A percentile compares a stretch with the other conserved stretches of the same genome.
Conservation (phyloP, 1,284 basidiomycete genomes). For the Cutaneotrichosporon sp. region DNA sequence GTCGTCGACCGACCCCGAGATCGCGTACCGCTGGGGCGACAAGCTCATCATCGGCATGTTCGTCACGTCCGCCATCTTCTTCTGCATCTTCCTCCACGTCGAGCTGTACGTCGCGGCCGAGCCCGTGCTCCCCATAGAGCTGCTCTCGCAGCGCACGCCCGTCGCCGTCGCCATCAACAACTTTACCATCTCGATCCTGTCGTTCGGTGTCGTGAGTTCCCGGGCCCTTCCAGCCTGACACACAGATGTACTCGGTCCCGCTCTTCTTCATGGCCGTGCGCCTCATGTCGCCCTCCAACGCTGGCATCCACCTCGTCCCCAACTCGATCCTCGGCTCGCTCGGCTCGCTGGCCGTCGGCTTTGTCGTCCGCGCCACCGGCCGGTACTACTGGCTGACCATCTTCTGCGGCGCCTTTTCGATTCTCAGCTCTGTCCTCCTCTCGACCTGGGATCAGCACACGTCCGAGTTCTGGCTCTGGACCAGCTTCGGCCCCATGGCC, state of each 20-base stretch:
- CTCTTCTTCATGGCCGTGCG: slow-evolving; percentile 86
- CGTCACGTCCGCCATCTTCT: slow-evolving; percentile 60
- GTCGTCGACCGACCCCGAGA: slow-evolving; percentile 43
- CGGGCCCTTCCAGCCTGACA: too few species aligned
- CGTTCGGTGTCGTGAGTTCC: too few species aligned
- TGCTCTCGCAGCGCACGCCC: slow-evolving; percentile 67
- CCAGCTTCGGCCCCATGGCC: too few species aligned
- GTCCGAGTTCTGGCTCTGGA: too few species aligned
- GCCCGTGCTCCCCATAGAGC: slow-evolving; percentile 78
- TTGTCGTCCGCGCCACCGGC: slow-evolving; percentile 80
- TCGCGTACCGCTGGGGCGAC: slow-evolving; percentile 65
- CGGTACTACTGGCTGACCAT: slow-evolving; percentile 78
- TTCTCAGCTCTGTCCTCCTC: too few species aligned
- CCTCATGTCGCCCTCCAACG: slow-evolving; percentile 67
- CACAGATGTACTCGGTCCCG: slow-evolving; percentile 85
- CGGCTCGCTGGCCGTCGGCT: slow-evolving; percentile 82
- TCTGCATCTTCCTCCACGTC: slow-evolving; percentile 65
- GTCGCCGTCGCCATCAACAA: slow-evolving; percentile 76
- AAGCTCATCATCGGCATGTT: slow-evolving; percentile 70
- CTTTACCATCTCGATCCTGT: slow-evolving; percentile 72
- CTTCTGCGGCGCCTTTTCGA: too few species aligned
- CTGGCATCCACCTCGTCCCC: slow-evolving; percentile 83
- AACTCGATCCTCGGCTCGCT: slow-evolving; percentile 63
- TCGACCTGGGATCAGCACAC: slow-evolving; percentile 54
- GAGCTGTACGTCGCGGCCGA: slow-evolving; percentile 71